Evolutionary conservation across 768 basidiomycete species (phyloP), one percentile per base, ranked within the genome.

Genomic region (Amylocystis lapponica): DNA sequence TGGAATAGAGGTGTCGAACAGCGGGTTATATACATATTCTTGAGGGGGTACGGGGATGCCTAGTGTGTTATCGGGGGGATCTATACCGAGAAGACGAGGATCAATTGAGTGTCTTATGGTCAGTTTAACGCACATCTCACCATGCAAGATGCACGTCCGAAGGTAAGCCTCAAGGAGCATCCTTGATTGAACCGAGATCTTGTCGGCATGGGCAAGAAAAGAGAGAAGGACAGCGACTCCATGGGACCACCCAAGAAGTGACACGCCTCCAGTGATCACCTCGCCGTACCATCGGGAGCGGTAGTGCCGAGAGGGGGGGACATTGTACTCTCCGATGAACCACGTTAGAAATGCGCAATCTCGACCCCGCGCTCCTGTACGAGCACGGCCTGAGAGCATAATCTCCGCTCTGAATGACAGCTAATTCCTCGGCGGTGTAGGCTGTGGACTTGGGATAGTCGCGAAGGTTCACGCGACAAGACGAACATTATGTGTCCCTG

Each of bases 301-400:
- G n/a, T n/a, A n/a, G n/a, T n/a, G n/a, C n/a, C n/a, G n/a, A n/a
- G n/a, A n/a, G 1, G 49, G 49, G 13, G 66, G 64, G 4, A 71
- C 43, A 2, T 54, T 45, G 16, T 58, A 43, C n/a, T 48, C 44
- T 27, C 54, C 17, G n/a, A 69, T 63, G 42, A 72, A 57, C 9
- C 45, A 35, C 26, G 52, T 55, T 11, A 70, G 49, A 46, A 70
- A 66, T 2, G 35, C 52, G 58, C 58, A n/a, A 68, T 45, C 45
- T 72, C 67, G 10, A 51, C 33, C 3, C 63, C 67, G 2, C 65
- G 58, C 1, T 43, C 55, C 21, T 52, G 50, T 25, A 69, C 27
- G 30, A 57, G 61, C 1, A 27, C 51, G 9, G 46, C 52, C 44
- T 62, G 65, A 20, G 47, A 0, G 55, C 54, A 8, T 48, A 39